These are phyloP conservation scores for Geotrichum australiense DNA, from an alignment of 1,139 yeast genomes.

Conservation along the genomic window DNA sequence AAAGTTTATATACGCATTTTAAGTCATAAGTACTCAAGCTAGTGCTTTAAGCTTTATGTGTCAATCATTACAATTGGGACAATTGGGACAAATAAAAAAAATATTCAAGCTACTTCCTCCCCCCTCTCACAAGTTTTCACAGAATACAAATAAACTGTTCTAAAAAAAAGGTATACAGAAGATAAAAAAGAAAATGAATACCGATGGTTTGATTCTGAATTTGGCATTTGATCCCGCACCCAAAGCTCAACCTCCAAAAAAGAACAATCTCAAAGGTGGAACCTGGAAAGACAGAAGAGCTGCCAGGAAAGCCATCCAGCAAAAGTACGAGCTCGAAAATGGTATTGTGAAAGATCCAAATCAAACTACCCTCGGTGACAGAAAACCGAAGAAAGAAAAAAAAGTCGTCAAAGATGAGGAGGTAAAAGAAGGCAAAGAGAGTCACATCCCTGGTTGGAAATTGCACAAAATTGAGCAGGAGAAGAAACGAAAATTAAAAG, in stretches of 20 bases:
- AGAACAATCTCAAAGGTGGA: conserved; percentile 17
- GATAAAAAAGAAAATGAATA: no score
- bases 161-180: no score
- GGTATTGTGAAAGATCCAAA: conserved; percentile 14
- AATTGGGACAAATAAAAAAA: no score
- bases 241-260: conserved; percentile 9
- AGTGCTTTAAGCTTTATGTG: no score
- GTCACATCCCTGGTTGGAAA: conserved; percentile 15
- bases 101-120: no score
- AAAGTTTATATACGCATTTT: no score
- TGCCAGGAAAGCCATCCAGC: conserved; percentile 17
- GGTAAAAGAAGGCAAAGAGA: not conserved
- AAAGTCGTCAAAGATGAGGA: not conserved
- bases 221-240: conserved; percentile 17
- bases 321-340: conserved; percentile 12
- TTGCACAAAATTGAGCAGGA: conserved; percentile 12
- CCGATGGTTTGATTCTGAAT: conserved; percentile 18
- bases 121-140: no score
- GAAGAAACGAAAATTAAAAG: conserved; percentile 8
- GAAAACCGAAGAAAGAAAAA: not conserved
- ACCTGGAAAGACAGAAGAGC: conserved; percentile 18
- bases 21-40: no score
- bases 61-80: no score
- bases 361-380: conserved; percentile 8
- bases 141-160: no score